A percentile compares a stretch with the other conserved stretches of the same genome.
These are phyloP conservation scores for Neltuma alba DNA, from an alignment of 306 rosid species.

Conservation along the genomic window DNA sequence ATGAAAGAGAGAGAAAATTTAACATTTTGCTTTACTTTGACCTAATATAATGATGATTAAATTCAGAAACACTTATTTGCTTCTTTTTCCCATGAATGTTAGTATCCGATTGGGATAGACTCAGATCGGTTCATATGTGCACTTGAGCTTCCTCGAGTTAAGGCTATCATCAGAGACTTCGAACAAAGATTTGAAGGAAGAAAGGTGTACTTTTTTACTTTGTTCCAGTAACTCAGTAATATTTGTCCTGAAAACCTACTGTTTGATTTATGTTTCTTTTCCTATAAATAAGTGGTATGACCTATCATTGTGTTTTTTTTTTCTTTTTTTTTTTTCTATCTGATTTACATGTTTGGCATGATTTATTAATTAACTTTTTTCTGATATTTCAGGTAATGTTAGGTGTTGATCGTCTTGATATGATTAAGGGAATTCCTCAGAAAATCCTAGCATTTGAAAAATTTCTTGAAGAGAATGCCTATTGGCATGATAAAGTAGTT, in stretches of 20 bases:
- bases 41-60: not conserved
- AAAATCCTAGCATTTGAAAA: conserved; percentile 89
- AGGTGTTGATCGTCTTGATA: conserved; percentile 94
- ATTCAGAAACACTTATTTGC: conserved; percentile 23
- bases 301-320: conserved; percentile 13
- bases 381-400: conserved; percentile 71
- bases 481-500: conserved; percentile 82
- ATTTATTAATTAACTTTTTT: conserved; percentile 26
- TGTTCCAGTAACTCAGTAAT: not conserved
- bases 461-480: conserved; percentile 75
- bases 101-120: conserved; percentile 94
- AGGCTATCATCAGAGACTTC: conserved; percentile 63
- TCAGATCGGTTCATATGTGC: conserved; percentile 73
- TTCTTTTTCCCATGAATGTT: conserved; percentile 42
- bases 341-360: conserved; percentile 20
- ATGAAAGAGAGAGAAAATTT: not conserved
- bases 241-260: not conserved
- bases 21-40: conserved; percentile 16
- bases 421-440: conserved; percentile 96
- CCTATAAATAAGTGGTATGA: conserved; percentile 1
- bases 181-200: conserved; percentile 80
- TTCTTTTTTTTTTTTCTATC: not conserved
- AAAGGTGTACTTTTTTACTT: conserved; percentile 57
- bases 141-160: conserved; percentile 58
- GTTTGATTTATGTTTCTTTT: not conserved